Conservation (phyloP, 164 flowering plant genomes). For the Vitis labrusca region DNA sequence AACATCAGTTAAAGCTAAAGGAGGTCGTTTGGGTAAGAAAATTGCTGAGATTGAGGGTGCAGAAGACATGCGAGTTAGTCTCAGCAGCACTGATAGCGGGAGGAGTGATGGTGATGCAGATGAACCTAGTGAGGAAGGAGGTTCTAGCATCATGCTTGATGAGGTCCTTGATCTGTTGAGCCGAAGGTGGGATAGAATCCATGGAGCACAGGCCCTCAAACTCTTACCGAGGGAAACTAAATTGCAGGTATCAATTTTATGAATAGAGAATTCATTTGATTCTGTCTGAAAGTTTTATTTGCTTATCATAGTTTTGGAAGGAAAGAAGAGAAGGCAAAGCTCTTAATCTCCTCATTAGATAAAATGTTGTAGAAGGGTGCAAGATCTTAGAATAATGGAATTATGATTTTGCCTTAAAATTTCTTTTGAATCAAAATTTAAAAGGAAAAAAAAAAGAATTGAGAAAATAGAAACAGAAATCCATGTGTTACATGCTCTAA, state of each 20-base stretch:
- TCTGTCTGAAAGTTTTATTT: too few species aligned
- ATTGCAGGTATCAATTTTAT: conserved; percentile 62
- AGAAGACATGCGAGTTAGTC: conserved; percentile 57
- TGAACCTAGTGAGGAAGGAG: conserved; percentile 70
- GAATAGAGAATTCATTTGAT: neutral
- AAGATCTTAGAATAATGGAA: too few species aligned
- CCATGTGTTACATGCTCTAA: too few species aligned
- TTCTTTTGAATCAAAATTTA: too few species aligned
- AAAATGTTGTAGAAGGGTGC: too few species aligned
- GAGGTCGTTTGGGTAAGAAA: conserved; percentile 61
- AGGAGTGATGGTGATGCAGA: conserved; percentile 90
- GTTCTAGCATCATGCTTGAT: conserved; percentile 75
- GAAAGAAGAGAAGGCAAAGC: too few species aligned
- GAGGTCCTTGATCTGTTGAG: conserved; percentile 85
- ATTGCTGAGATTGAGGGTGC: conserved; percentile 95
- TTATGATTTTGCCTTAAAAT: too few species aligned
- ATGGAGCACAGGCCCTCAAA: conserved; percentile 96
- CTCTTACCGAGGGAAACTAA: conserved; percentile 90
- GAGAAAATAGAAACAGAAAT: too few species aligned
- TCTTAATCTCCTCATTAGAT: too few species aligned
- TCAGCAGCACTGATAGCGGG: conserved; percentile 81
- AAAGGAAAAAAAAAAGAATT: too few species aligned
- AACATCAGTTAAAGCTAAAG: conserved; percentile 44
- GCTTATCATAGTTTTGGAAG: too few species aligned
- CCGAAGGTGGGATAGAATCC: conserved; percentile 85